These are phyloP conservation scores for Podospora appendiculata DNA, from an alignment of 495 filamentous ascomycete genomes.

Conservation along the genomic window DNA sequence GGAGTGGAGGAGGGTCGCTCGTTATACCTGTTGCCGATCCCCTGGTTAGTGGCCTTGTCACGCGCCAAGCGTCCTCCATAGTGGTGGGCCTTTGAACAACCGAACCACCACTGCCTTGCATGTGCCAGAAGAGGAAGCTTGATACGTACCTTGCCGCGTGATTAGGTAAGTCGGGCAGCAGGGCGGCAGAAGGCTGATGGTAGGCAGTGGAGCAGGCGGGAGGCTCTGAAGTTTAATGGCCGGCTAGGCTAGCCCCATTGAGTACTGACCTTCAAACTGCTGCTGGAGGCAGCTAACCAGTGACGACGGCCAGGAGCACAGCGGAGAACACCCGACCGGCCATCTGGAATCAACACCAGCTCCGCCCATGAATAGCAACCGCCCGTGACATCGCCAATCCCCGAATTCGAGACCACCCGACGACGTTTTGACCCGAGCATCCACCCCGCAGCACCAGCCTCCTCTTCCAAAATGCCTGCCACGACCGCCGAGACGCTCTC, in stretches of 20 bases:
- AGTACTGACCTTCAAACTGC: constrained; percentile 19
- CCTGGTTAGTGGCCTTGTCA: background rate
- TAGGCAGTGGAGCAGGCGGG: background rate
- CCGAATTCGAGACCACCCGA: constrained; percentile 7
- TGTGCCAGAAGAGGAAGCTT: background rate
- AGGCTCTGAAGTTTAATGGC: constrained; percentile 1
- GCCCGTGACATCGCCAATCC: background rate
- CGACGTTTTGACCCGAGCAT: no score
- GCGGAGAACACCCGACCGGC: constrained; percentile 1
- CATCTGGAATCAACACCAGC: background rate
- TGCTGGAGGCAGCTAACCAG: constrained; percentile 22
- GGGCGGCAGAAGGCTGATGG: no score
- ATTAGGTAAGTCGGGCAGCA: no score
- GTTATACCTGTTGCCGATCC: background rate
- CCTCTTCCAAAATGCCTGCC: constrained; percentile 63
- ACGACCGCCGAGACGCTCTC: constrained; percentile 93
- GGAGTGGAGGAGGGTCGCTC: constrained; percentile 1
- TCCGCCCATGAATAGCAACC: background rate
- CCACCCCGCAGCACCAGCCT: background rate
- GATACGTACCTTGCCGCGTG: background rate
- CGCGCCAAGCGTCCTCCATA: background rate
- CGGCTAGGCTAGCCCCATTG: constrained; percentile 16
- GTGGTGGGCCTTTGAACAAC: background rate
- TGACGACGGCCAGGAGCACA: constrained; percentile 20
- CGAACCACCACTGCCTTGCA: background rate